Percentiles rank a stretch among this genome's conserved stretches.
These are phyloP conservation scores for Penicillium bialowiezense DNA, from an alignment of 495 filamentous ascomycete species.

Conservation along the genomic window DNA sequence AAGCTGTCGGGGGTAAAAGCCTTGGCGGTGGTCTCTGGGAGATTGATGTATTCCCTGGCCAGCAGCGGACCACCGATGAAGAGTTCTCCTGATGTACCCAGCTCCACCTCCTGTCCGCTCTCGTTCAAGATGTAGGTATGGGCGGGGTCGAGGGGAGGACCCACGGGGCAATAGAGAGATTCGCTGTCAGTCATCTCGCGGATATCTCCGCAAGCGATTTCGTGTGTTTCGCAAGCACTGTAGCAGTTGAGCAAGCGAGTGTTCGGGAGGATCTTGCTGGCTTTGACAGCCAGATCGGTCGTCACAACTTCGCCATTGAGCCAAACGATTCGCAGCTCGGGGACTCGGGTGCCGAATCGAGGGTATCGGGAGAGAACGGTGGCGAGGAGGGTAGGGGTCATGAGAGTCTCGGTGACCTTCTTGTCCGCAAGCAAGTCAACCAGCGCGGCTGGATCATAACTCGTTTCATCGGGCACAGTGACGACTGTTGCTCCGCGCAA, in stretches of 20 bases:
- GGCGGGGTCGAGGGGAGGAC: conserved; percentile 54
- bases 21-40: conserved; percentile 68
- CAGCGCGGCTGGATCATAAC: conserved; percentile 64
- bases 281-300: conserved; percentile 60
- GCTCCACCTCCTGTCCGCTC: conserved; percentile 50
- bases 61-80: conserved; percentile 77
- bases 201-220: conserved; percentile 70
- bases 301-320: conserved; percentile 71
- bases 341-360: conserved; percentile 52
- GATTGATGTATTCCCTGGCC: conserved; percentile 79
- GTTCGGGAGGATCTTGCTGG: conserved; percentile 58
- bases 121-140: conserved; percentile 62
- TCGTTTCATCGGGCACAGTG: conserved; percentile 62
- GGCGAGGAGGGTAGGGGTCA: conserved; percentile 69
- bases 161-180: conserved; percentile 58
- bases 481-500: conserved; percentile 66
- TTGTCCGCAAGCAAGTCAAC: conserved; percentile 60
- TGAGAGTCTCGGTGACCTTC: conserved; percentile 64
- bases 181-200: conserved; percentile 55
- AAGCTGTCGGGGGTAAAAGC: conserved; percentile 68
- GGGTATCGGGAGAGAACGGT: conserved; percentile 60
- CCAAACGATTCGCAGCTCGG: conserved; percentile 61
- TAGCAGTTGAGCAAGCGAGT: conserved; percentile 67
- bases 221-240: conserved; percentile 70
- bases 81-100: conserved; percentile 74